Conservation (phyloP, 257 asterid genomes). For the Orobanche coerulescens region DNA sequence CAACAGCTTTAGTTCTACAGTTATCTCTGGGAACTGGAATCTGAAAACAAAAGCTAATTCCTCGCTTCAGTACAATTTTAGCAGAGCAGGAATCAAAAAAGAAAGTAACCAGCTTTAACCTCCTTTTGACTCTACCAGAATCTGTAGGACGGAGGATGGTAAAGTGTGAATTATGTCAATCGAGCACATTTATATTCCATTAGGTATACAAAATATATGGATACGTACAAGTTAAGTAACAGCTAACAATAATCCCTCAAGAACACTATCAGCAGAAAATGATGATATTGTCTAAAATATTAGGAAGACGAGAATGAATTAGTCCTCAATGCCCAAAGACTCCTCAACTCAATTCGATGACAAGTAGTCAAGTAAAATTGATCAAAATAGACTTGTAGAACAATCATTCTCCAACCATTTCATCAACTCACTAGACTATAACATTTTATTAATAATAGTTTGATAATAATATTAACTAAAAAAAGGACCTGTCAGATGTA, state of each 20-base stretch:
- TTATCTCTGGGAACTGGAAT: constrained; percentile 13
- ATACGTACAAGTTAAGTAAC: not conserved
- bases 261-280: constrained; percentile 13
- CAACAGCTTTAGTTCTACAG: not conserved
- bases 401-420: not conserved
- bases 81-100: not conserved
- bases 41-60: not conserved
- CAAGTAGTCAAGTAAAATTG: not conserved
- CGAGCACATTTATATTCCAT: not conserved
- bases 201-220: not conserved
- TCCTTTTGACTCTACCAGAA: not conserved
- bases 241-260: constrained; percentile 7
- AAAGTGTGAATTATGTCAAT: not conserved
- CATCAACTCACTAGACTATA: constrained; percentile 1
- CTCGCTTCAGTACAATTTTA: not conserved
- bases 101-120: not conserved
- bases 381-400: not conserved
- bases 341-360: not conserved
- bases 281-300: not conserved
- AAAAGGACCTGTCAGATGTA: not conserved
- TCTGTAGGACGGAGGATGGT: not conserved
- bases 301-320: not conserved
- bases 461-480: not conserved
- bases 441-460: not conserved
- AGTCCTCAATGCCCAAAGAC: constrained; percentile 3